A percentile compares a stretch with the other conserved stretches of the same genome.
phyloP scores from a whole-genome alignment of 768 basidiomycete species.

The Amanita thiersii region DNA sequence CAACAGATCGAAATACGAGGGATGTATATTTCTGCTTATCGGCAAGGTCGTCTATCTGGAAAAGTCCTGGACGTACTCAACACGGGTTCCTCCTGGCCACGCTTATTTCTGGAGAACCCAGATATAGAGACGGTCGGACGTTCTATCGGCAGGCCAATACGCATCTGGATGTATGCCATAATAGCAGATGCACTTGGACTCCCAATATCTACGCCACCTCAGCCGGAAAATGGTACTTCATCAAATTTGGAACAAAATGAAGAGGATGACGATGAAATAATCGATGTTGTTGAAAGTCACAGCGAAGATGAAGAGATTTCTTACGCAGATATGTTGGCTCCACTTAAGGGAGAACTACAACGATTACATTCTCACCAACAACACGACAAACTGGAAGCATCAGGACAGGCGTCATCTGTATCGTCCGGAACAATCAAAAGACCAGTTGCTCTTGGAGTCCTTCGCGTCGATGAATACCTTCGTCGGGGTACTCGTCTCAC shows the following conservation, averaged over 20 bases:
- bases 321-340: conserved; percentile 46
- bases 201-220: conserved; percentile 23
- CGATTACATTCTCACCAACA: conserved; percentile 37
- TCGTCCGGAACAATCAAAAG: conserved; percentile 18
- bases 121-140: conserved; percentile 61
- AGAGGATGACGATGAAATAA: conserved; percentile 49
- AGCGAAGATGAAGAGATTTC: conserved; percentile 41
- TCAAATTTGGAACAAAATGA: conserved; percentile 10
- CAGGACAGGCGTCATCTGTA: conserved; percentile 25
- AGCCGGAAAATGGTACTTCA: neutral
- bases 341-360: conserved; percentile 58
- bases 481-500: conserved; percentile 63
- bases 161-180: conserved; percentile 60
- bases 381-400: conserved; percentile 12
- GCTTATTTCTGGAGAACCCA: conserved; percentile 70
- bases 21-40: conserved; percentile 56
- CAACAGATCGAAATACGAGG: conserved; percentile 33
- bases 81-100: conserved; percentile 63
- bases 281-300: conserved; percentile 62
- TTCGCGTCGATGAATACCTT: conserved; percentile 44
- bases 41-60: conserved; percentile 48
- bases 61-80: conserved; percentile 51
- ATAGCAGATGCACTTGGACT: conserved; percentile 63
- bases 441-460: conserved; percentile 15
- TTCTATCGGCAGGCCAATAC: conserved; percentile 55